phyloP scores from a whole-genome alignment of 495 filamentous ascomycete species.

The Astrothelium subdiscretum region DNA sequence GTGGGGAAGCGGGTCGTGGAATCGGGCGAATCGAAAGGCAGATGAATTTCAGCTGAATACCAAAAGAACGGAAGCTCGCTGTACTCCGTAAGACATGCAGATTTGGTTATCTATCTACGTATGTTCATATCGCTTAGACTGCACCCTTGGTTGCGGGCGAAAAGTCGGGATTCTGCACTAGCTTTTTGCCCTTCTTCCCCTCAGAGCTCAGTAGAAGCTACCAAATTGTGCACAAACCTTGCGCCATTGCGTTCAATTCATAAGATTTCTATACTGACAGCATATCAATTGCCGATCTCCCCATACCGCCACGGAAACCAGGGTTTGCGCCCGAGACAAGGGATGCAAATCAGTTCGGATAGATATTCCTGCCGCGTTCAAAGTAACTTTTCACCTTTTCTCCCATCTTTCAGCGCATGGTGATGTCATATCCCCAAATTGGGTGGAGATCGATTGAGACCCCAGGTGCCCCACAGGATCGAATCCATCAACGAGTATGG shows the following conservation, averaged over 20 bases:
- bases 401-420: too few species aligned
- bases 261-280: too few species aligned
- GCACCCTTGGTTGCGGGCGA: not conserved
- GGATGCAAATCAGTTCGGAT: too few species aligned
- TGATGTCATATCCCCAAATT: not conserved
- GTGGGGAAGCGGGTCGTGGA: not conserved
- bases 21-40: not conserved
- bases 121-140: not conserved
- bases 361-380: too few species aligned
- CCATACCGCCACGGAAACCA: too few species aligned
- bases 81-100: not conserved
- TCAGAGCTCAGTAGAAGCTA: too few species aligned
- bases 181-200: not conserved
- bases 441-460: not conserved
- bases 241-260: too few species aligned
- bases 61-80: not conserved
- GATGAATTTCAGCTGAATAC: not conserved
- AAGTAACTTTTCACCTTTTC: too few species aligned
- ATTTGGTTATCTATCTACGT: not conserved
- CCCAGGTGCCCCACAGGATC: constrained; percentile 17
- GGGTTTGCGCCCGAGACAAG: too few species aligned
- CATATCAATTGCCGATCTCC: too few species aligned
- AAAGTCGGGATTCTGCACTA: not conserved
- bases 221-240: too few species aligned
- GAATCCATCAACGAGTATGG: constrained; percentile 20